These are phyloP conservation scores for Fagopyrum homotropicum DNA, from an alignment of 148 eudicot genomes.

Conservation along the genomic window DNA sequence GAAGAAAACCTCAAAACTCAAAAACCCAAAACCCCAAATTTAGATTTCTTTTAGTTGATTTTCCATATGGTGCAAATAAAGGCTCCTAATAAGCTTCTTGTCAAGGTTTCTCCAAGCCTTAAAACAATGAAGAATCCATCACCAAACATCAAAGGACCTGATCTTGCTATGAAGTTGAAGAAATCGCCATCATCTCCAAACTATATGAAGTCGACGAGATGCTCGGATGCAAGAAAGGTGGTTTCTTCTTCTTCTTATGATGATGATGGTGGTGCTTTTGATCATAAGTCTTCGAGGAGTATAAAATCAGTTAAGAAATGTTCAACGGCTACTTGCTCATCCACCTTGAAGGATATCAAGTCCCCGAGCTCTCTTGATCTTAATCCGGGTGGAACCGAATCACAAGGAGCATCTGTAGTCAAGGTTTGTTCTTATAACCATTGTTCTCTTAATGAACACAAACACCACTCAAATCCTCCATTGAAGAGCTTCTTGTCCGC, in stretches of 20 bases:
- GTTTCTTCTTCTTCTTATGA: slow-evolving; percentile 14
- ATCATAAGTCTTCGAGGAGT: slow-evolving; percentile 49
- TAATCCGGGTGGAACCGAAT: slow-evolving; percentile 59
- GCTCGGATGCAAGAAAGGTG: slow-evolving; percentile 64
- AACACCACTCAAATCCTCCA: slow-evolving; percentile 45
- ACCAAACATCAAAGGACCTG: slow-evolving; percentile 26
- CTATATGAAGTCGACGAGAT: slow-evolving; percentile 82
- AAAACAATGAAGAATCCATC: slow-evolving; percentile 27
- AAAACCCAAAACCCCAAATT: slow-evolving; percentile 1
- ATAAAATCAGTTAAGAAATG: slow-evolving; percentile 23
- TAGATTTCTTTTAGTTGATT: slow-evolving; percentile 8
- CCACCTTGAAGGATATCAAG: slow-evolving; percentile 64
- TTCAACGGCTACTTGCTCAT: slow-evolving; percentile 61
- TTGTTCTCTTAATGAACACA: slow-evolving; percentile 83
- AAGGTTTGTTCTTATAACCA: slow-evolving; percentile 70
- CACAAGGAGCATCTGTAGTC: slow-evolving; percentile 56
- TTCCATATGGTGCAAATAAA: slow-evolving; percentile 69
- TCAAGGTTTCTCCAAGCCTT: slow-evolving; percentile 28
- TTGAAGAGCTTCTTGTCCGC: slow-evolving; percentile 56
- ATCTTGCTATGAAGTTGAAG: slow-evolving; percentile 42
- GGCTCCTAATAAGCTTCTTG: slow-evolving; percentile 44
- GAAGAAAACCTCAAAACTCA: background rate
- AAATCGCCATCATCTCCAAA: slow-evolving; percentile 44
- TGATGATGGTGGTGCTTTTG: slow-evolving; percentile 30
- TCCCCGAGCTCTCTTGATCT: slow-evolving; percentile 56